Evolutionary conservation across 331 rosid genomes (phyloP).

Genomic region (Quercus tomentella): DNA sequence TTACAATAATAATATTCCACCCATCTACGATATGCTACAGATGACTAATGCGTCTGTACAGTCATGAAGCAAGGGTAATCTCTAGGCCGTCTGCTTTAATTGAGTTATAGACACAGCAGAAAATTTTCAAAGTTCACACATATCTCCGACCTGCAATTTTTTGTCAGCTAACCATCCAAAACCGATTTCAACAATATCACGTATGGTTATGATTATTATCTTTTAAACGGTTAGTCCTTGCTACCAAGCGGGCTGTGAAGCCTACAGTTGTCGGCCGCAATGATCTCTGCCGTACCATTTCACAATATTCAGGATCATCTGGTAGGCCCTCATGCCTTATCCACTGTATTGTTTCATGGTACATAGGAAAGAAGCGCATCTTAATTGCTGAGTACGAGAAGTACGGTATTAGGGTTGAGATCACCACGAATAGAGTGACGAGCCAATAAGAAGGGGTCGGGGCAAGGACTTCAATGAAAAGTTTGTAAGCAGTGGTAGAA

Average conservation of each 20-base stretch:
- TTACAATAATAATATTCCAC: slow-evolving; percentile 2
- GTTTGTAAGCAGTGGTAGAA: slow-evolving; percentile 64
- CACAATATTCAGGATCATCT: slow-evolving; percentile 53
- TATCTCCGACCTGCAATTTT: slow-evolving; percentile 16
- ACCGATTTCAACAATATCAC: slow-evolving; percentile 19
- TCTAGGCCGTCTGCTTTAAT: slow-evolving; percentile 12
- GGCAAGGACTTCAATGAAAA: slow-evolving; percentile 75
- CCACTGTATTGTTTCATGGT: slow-evolving; percentile 72
- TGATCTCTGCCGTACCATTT: slow-evolving; percentile 51
- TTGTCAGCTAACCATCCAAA: slow-evolving; percentile 1
- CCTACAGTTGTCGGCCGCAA: slow-evolving; percentile 55
- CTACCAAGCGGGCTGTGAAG: slow-evolving; percentile 76
- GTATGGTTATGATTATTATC: slow-evolving; percentile 21
- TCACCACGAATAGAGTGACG: slow-evolving; percentile 53
- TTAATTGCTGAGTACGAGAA: slow-evolving; percentile 59
- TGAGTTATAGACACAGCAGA: slow-evolving; percentile 1
- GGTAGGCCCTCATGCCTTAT: slow-evolving; percentile 51
- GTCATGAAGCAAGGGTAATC: slow-evolving; percentile 14
- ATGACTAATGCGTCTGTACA: slow-evolving; percentile 21
- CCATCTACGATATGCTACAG: slow-evolving; percentile 12
- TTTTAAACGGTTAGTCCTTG: slow-evolving; percentile 36
- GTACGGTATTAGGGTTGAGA: slow-evolving; percentile 68
- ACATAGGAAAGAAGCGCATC: slow-evolving; percentile 76
- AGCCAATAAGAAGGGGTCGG: slow-evolving; percentile 76
- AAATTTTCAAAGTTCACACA: slow-evolving; percentile 1